These are phyloP conservation scores for Capsicum rhomboideum DNA, from an alignment of 257 asterid species.

Conservation along the genomic window DNA sequence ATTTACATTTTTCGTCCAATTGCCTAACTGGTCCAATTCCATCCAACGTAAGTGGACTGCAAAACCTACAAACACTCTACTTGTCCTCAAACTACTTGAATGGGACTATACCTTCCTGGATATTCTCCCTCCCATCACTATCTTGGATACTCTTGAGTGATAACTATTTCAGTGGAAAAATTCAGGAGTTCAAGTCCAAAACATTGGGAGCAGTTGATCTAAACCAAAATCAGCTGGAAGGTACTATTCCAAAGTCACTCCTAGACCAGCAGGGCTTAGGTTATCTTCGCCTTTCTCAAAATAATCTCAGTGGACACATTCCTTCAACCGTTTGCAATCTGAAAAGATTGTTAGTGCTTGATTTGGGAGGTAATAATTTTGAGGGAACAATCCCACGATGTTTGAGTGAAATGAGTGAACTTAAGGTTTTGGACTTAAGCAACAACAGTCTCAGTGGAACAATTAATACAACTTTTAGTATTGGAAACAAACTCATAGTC, in stretches of 20 bases:
- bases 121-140: neutral
- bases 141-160: accelerated
- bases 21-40: too few species aligned
- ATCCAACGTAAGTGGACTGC: too few species aligned
- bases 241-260: neutral
- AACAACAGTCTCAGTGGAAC: neutral
- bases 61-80: too few species aligned
- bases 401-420: neutral
- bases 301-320: neutral
- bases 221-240: neutral
- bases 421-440: neutral
- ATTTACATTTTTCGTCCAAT: too few species aligned
- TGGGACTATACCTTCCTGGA: too few species aligned
- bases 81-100: too few species aligned
- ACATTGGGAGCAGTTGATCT: accelerated
- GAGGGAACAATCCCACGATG: neutral
- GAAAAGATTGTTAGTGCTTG: neutral
- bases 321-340: neutral
- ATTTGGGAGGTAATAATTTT: neutral
- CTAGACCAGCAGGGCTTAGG: neutral
- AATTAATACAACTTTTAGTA: neutral
- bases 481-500: neutral
- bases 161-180: neutral
- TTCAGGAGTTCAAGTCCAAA: neutral
- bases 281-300: neutral